phyloP scores from a whole-genome alignment of 1,284 basidiomycete species.

The Cryptococcus sp. region DNA sequence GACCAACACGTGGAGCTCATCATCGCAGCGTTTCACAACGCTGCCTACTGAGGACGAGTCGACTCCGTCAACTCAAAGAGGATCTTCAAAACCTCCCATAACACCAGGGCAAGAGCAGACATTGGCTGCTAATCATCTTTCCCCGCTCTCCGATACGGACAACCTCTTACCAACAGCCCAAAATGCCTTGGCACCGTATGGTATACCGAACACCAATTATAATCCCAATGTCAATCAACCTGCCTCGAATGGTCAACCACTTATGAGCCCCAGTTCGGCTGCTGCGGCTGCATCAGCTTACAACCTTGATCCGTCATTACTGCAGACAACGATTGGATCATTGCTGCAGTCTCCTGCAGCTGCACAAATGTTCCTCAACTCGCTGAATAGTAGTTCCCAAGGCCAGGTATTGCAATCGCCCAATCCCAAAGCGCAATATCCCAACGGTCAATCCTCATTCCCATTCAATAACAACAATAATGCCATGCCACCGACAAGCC shows the following conservation, averaged over 20 bases:
- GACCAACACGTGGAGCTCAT: slow-evolving; percentile 22
- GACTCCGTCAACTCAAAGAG: slow-evolving; percentile 13
- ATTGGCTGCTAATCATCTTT: slow-evolving; percentile 26
- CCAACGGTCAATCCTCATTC: not conserved
- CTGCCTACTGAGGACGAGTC: slow-evolving; percentile 42
- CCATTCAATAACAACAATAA: slow-evolving; percentile 2
- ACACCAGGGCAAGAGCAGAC: slow-evolving; percentile 28
- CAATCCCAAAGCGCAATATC: slow-evolving; percentile 1
- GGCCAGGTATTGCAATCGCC: slow-evolving; percentile 38
- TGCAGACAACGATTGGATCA: slow-evolving; percentile 64
- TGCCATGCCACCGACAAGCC: not conserved
- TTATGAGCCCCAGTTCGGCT: slow-evolving; percentile 22
- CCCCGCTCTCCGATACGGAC: slow-evolving; percentile 29
- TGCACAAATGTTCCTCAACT: slow-evolving; percentile 68
- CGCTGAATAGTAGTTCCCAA: slow-evolving; percentile 48
- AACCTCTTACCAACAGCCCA: slow-evolving; percentile 12
- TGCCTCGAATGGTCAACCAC: slow-evolving; percentile 5
- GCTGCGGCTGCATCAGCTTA: slow-evolving; percentile 29
- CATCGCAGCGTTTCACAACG: slow-evolving; percentile 37
- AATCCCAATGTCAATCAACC: not conserved
- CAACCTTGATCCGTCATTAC: slow-evolving; percentile 54
- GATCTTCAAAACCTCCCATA: slow-evolving; percentile 15
- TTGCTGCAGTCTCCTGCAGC: slow-evolving; percentile 66
- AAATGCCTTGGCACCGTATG: slow-evolving; percentile 28
- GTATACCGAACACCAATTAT: slow-evolving; percentile 3